A percentile compares a stretch with the other conserved stretches of the same genome.
Conservation (phyloP, 805 yeast species). For the Kluyveromyces nonfermentans region DNA sequence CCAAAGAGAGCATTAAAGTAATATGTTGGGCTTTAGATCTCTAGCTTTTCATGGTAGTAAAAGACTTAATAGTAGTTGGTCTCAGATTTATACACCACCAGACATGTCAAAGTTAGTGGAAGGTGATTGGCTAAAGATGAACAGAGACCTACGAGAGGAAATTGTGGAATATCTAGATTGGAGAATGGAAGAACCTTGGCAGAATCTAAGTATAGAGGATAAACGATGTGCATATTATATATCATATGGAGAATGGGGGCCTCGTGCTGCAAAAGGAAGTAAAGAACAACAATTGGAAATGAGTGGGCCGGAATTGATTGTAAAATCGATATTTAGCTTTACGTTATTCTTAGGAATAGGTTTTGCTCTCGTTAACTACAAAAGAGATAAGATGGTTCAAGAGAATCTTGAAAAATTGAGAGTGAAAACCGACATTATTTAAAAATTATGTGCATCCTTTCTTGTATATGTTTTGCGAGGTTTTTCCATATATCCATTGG, state of each 20-base stretch:
- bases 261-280: constrained; percentile 18
- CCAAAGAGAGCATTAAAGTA: neutral
- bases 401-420: constrained; percentile 5
- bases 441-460: neutral
- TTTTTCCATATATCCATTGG: neutral
- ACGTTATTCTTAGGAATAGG: constrained; percentile 15
- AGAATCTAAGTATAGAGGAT: constrained; percentile 20
- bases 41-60: neutral
- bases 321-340: constrained; percentile 18
- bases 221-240: constrained; percentile 27
- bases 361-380: constrained; percentile 12
- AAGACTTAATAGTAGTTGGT: neutral
- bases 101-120: constrained; percentile 20
- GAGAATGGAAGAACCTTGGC: constrained; percentile 29
- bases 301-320: constrained; percentile 10
- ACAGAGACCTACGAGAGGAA: constrained; percentile 28
- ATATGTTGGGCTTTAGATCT: neutral
- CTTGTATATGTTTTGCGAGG: neutral
- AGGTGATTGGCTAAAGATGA: constrained; percentile 27
- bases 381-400: constrained; percentile 11
- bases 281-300: constrained; percentile 6
- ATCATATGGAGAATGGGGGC: constrained; percentile 34
- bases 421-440: neutral
- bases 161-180: constrained; percentile 29
- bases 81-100: constrained; percentile 21